phyloP scores from a whole-genome alignment of 164 flowering plant species.

The Vitis labrusca region DNA sequence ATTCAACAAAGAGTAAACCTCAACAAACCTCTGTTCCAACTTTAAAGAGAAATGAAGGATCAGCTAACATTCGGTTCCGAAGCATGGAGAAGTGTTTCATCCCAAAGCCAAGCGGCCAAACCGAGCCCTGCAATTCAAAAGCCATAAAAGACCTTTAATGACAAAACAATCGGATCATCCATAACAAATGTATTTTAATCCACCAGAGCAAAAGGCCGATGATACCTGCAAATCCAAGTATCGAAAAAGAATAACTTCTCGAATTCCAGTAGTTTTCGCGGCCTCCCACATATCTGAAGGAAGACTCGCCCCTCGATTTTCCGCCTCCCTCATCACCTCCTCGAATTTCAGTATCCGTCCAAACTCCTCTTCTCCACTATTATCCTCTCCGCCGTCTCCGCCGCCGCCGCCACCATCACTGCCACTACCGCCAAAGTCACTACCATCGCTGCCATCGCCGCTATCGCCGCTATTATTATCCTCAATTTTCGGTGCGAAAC shows the following conservation, averaged over 20 bases:
- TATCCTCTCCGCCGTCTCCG: constrained; percentile 30
- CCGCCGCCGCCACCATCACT: constrained; percentile 40
- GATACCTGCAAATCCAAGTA: constrained; percentile 86
- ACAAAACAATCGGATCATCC: not conserved
- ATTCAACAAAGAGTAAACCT: not conserved
- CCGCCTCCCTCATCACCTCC: constrained; percentile 59
- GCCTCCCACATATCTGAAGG: constrained; percentile 82
- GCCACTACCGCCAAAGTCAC: constrained; percentile 44
- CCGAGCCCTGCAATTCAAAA: constrained; percentile 46
- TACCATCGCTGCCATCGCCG: constrained; percentile 35
- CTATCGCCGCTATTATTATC: not conserved
- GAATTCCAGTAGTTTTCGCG: constrained; percentile 60
- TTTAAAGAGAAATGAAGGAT: constrained; percentile 89
- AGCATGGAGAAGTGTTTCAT: constrained; percentile 68
- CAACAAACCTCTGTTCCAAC: constrained; percentile 81
- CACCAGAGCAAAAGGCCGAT: not conserved
- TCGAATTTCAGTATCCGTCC: constrained; percentile 68
- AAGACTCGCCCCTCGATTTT: constrained; percentile 53
- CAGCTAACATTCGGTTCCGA: constrained; percentile 88
- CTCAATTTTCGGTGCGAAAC: too few relatives aligned
- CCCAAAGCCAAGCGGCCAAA: constrained; percentile 62
- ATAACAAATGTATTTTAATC: not conserved
- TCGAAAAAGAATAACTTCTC: constrained; percentile 52
- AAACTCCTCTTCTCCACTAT: constrained; percentile 62
- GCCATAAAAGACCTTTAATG: not conserved